Evolutionary conservation across 371 early-diverging fungal genomes (phyloP).

Genomic region (Lichtheimia ornata): DNA sequence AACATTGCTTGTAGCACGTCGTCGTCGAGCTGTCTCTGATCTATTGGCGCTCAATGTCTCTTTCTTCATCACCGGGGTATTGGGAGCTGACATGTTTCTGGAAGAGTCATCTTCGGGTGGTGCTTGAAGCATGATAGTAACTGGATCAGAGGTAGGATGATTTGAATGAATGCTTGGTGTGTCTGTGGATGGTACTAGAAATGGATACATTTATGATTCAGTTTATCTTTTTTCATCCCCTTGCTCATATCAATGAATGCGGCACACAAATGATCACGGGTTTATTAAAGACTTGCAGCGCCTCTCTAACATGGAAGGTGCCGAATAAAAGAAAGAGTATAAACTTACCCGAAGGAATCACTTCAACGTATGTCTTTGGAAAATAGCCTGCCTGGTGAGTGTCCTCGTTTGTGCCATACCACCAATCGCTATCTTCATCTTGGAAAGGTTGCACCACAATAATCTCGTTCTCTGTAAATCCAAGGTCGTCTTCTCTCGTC

Average conservation of each 20-base stretch:
- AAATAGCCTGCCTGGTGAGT: constrained; percentile 41
- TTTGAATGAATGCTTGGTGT: no score
- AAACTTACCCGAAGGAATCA: constrained; percentile 30
- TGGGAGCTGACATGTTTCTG: constrained; percentile 34
- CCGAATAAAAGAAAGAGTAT: neutral
- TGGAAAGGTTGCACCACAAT: constrained; percentile 54
- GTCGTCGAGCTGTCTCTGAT: constrained; percentile 31
- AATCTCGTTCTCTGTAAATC: constrained; percentile 43
- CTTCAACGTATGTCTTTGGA: constrained; percentile 42
- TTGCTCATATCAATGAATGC: no score
- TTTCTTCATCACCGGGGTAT: constrained; percentile 48
- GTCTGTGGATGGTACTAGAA: no score
- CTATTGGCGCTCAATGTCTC: constrained; percentile 26
- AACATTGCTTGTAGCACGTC: constrained; percentile 48
- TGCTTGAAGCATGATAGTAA: neutral
- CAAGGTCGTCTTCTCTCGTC: constrained; percentile 45
- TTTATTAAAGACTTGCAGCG: no score
- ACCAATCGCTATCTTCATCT: constrained; percentile 49
- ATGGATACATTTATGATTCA: no score
- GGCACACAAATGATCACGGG: no score
- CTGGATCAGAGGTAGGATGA: no score
- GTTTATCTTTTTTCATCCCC: no score
- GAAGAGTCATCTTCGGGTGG: neutral
- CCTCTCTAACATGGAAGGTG: neutral
- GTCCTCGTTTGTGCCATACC: constrained; percentile 46